Base-by-base conservation (phyloP, 2,329 filamentous ascomycete species). In the Fusarium mundagurra region DNA sequence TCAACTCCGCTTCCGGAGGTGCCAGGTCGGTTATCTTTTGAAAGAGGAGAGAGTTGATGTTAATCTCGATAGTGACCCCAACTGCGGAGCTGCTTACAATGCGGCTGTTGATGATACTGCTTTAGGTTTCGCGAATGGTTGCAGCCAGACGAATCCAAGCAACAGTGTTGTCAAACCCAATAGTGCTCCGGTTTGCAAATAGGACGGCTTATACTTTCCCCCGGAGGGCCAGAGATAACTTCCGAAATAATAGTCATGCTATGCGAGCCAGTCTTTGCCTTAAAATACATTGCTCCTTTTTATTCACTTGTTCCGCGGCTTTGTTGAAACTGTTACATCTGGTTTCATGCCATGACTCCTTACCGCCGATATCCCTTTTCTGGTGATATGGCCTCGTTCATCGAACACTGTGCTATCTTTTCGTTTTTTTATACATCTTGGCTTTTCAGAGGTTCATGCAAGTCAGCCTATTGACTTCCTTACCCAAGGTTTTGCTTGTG, bases 1-100 rank as follows among this genome's bases (percentile, higher is more conserved):
- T 88, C 67, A 83, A 87, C 36, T 84, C 84, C 58, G 85, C 86
- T 4, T 83, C 79, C n/a, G 84, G 85, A 13, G 86, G 86, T 6
- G 79, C 84, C 1, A 85, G 82, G 86, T 86, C 75, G 50, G 70
- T 47, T 22, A 8, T 2, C 14, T 9, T 12, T 1, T 18, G 3
- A 29, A 10, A 1, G 20, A 1, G 2, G 3, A 17, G 11, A 9
- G 20, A 27, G 18, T 51, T 22, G 7, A 2, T 29, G 58, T 67
- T 76, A 11, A 73, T 43, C 1, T 33, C 3, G 3, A 4, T 45
- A 87, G 86, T 64, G 86, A 88, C 67, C 75, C 83, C 0, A 88
- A 88, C 61, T 87, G 86, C 43, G 86, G 86, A 38, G 78, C 79
- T 6, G 86, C 85, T 1, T 88, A 78, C 67, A 80, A 80, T 22